A percentile compares a stretch with the other conserved stretches of the same genome.
phyloP scores from a whole-genome alignment of 192 early-diverging fungal genomes.

The Linnemannia elongata region DNA sequence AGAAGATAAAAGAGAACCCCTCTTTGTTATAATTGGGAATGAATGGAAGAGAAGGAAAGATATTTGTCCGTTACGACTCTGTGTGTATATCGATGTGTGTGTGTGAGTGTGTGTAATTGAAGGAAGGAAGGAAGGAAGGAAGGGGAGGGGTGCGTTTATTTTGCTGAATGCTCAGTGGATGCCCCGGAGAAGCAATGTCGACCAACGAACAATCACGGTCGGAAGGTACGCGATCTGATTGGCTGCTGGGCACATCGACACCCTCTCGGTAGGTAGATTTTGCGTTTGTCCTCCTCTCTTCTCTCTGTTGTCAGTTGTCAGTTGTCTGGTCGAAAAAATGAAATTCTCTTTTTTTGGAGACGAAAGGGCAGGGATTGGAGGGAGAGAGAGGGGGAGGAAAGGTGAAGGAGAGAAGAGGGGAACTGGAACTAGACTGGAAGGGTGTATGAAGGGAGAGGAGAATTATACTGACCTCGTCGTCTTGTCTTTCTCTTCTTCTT shows the following conservation, averaged over 20 bases:
- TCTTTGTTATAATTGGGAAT: too few relatives aligned
- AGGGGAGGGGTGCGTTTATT: not conserved
- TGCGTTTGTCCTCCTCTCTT: not conserved
- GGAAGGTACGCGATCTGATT: constrained; percentile 39
- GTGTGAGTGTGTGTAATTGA: not conserved
- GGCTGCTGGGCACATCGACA: constrained; percentile 7
- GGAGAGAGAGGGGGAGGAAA: not conserved
- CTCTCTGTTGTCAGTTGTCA: too few relatives aligned
- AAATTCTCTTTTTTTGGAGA: not conserved
- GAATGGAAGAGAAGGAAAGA: not conserved
- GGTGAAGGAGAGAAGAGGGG: not conserved
- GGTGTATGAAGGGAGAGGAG: not conserved
- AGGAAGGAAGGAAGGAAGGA: too few relatives aligned
- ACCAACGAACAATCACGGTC: constrained; percentile 44
- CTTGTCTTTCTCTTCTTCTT: not conserved
- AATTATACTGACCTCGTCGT: not conserved
- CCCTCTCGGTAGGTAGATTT: constrained; percentile 10
- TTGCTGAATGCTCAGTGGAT: constrained; percentile 5
- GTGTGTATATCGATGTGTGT: not conserved
- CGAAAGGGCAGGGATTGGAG: not conserved
- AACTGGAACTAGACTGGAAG: not conserved
- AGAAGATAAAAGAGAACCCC: too few relatives aligned
- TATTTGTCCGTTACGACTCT: not conserved
- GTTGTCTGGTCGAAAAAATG: too few relatives aligned
- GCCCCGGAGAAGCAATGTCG: not conserved